Evolutionary conservation across 1,284 basidiomycete species (phyloP), one percentile per base, ranked within the genome.

Genomic region (Cryptococcus sp.): DNA sequence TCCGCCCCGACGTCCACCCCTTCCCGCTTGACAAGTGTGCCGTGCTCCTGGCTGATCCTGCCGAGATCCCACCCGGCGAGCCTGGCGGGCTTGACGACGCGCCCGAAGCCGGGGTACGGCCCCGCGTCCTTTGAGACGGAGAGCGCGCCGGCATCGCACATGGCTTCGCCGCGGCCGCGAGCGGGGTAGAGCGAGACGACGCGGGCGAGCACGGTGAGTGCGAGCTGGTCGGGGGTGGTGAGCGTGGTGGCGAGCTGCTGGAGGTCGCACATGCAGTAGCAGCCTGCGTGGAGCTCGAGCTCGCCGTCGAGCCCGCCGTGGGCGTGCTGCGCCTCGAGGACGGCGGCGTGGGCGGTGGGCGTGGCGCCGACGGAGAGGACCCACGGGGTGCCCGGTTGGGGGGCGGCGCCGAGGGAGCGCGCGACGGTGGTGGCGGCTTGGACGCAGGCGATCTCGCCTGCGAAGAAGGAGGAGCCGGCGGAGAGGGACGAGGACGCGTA

Each of bases 61-160:
- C 82, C 83, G 21, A 94, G 75, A 55, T 79, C 77, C 91, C 91
- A 93, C 2, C 83, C 80, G 21, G 21, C 23, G 11, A 83, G 83
- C n/a, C 65, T 42, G 4, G 53, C 55, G 21, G 68, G 64, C 18
- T 51, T 53, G 36, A 88, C 74, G 2, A 91, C 82, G 37, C 86
- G 81, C 21, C 90, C 89, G 68, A 82, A 90, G 1, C 84, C 86
- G 4, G 82, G 82, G 23, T 81, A 82, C 1, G 84, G 87, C 0
- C 91, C 90, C 0, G 79, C 84, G 73, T 93, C 91, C 76, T 91
- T 91, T 70, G 87, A 89, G 77, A 93, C 86, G 0, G 88, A 88
- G 58, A 91, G 84, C 1, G 83, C 88, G 8, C 90, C 91, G 5
- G 86, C 87, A 71, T 93, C 90, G 80, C 84, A 84, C 79, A 91